Evolutionary conservation across 345 rosid species (phyloP), one percentile per base, ranked within the genome.

Genomic region (Hevea brasiliensis): DNA sequence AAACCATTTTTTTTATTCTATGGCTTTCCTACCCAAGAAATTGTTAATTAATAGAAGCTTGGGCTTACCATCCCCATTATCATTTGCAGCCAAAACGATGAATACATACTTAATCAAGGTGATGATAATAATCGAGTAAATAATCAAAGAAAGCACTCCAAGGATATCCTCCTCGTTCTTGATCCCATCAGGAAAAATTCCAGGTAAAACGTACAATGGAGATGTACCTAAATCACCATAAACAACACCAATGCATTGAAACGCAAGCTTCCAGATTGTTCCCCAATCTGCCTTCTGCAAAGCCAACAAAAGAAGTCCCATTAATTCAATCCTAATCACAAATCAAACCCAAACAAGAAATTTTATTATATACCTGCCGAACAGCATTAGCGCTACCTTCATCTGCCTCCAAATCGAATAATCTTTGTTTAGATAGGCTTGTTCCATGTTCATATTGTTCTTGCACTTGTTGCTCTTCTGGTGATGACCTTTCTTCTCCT

Each of bases 171-270:
- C 59, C 1, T 27, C 0, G 50, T 56, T 29, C 23, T 74, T 67
- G 45, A 74, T 67, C 8, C 67, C 77, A 17, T 74, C 7, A 0
- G 65, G 77, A 35, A 74, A 74, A 27, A 65, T 27, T 0, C 72
- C 41, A 12, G 77, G 23, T 6, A 74, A n/a, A 8, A 57, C 66
- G 24, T 62, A 62, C 14, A 62, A 40, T 37, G 66, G 66, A 62
- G 66, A 76, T 1, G 85, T 81, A 2, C 85, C 85, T 5, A 81
- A 23, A 42, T 84, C 85, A 0, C 85, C 87, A 37, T 79, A 84
- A 10, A 84, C 85, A 3, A 84, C 54, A 13, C 87, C 85, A 6
- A 79, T 72, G 72, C 83, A 71, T 24, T 84, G 83, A 59, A 81
- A 74, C 27, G 83, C 80, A 15, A 81, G 58, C 50, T 65, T 57